Conservation (phyloP, 345 rosid species). For the Eucalyptus sideroxylon region DNA sequence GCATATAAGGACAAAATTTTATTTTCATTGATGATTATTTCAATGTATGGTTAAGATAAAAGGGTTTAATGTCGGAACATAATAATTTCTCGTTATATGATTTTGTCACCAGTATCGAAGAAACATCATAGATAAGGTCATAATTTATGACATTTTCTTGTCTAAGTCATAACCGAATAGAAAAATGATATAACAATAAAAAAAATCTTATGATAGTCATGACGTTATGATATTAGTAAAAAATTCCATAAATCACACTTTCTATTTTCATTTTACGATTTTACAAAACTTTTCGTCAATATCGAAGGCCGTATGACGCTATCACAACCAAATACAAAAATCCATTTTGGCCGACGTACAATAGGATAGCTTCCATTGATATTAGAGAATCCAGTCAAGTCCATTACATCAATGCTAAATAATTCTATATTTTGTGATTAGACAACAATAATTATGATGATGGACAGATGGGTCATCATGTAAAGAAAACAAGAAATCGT, state of each 20-base stretch:
- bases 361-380: not conserved
- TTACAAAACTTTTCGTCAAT: not conserved
- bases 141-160: not conserved
- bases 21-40: not conserved
- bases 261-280: not conserved
- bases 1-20: not conserved
- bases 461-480: not conserved
- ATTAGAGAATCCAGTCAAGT: not conserved
- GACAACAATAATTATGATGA: not conserved
- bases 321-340: not conserved
- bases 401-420: not conserved
- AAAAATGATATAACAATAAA: not conserved
- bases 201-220: too few species aligned
- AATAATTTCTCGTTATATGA: not conserved
- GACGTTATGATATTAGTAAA: too few species aligned
- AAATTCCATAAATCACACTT: not conserved
- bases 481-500: not conserved
- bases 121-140: not conserved
- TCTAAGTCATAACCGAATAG: not conserved
- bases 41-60: not conserved
- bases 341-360: not conserved
- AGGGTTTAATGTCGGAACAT: not conserved
- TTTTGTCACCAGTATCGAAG: fast-evolving
- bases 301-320: not conserved
- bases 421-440: not conserved